These are phyloP conservation scores for Scedosporium dehoogii DNA, from an alignment of 2,329 filamentous ascomycete species.

Conservation along the genomic window DNA sequence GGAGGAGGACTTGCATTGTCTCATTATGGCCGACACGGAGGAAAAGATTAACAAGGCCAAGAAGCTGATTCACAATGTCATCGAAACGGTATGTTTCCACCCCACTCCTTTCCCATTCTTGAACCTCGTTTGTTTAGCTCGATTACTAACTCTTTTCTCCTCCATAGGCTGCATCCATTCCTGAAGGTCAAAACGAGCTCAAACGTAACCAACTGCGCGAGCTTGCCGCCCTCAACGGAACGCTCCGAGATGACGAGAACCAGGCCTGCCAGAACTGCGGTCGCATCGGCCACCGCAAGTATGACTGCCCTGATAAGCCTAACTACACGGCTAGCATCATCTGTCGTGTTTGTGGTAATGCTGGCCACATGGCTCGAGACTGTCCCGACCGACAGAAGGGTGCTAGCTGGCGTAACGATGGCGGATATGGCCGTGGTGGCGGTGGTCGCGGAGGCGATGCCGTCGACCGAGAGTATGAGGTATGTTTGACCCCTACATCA, in stretches of 20 bases:
- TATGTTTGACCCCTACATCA: slow-evolving; percentile 34
- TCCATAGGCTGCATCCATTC: slow-evolving; percentile 83
- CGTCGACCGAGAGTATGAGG: slow-evolving; percentile 91
- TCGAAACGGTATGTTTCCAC: slow-evolving; percentile 74
- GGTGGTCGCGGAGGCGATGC: slow-evolving; percentile 66
- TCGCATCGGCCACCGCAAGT: slow-evolving; percentile 97
- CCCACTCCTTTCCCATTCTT: neutral
- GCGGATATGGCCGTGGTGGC: slow-evolving; percentile 44
- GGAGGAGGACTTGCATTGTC: slow-evolving; percentile 96
- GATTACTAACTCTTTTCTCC: neutral
- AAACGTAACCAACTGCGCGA: slow-evolving; percentile 98
- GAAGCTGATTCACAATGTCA: slow-evolving; percentile 95
- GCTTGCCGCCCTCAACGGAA: slow-evolving; percentile 96
- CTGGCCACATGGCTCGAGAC: slow-evolving; percentile 95
- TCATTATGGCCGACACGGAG: slow-evolving; percentile 99
- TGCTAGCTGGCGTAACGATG: slow-evolving; percentile 80
- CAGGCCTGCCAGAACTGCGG: slow-evolving; percentile 99
- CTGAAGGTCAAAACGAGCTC: slow-evolving; percentile 96
- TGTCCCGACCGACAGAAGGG: slow-evolving; percentile 92
- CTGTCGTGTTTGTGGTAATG: slow-evolving; percentile 94
- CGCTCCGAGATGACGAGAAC: slow-evolving; percentile 96
- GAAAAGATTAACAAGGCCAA: slow-evolving; percentile 99
- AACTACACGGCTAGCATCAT: slow-evolving; percentile 99
- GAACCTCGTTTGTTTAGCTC: neutral
- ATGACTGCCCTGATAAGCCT: slow-evolving; percentile 93